Evolutionary conservation across 192 early-diverging fungal genomes (phyloP), one percentile per base, ranked within the genome.

Genomic region (Kickxella alabastrina): DNA sequence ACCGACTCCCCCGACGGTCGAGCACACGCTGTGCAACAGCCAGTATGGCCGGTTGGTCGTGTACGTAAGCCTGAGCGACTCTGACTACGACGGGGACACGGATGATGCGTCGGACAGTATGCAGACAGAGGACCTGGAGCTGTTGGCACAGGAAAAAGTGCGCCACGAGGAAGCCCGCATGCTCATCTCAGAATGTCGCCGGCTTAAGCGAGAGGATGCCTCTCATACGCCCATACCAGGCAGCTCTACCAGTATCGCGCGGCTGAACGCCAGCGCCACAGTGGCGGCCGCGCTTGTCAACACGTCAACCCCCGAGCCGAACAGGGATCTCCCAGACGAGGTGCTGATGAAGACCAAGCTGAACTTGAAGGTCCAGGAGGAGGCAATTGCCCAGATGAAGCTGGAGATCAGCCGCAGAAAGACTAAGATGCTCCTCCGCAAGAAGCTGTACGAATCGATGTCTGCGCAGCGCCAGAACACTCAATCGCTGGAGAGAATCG

Each of bases 381-480:
- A 56, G 22, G 67, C 60, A 26, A 70, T 70, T 18, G 67, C 67
- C 4, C 44, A 51, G 28, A 59, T 70, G 14, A 62, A 54, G 47
- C 55, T 59, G 18, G 50, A 70, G 38, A 70, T 70, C 43, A 62
- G 51, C 19, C 67, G 55, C 14, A 57, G 48, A 26, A 59, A 70
- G 52, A 49, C 60, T 4, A 43, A 43, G 28, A 56, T 61, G 22
- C 42, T 58, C 9, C 25, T 70, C 26, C 59, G 56, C 15, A 58
- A 63, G 29, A 59, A 52, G 52, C 36, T 63, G 17, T 42, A 51
- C 17, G 37, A 49, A 27, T 49, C 60, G 13, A 62, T 52, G 32
- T 21, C 39, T 15, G 39, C 12, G 7, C 47, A 49, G 39, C 31
- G 6, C 14, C n/a, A n/a, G n/a, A n/a, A n/a, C n/a, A n/a, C n/a